phyloP scores from a whole-genome alignment of 1,284 basidiomycete species.

The Retiboletus fuscus region DNA sequence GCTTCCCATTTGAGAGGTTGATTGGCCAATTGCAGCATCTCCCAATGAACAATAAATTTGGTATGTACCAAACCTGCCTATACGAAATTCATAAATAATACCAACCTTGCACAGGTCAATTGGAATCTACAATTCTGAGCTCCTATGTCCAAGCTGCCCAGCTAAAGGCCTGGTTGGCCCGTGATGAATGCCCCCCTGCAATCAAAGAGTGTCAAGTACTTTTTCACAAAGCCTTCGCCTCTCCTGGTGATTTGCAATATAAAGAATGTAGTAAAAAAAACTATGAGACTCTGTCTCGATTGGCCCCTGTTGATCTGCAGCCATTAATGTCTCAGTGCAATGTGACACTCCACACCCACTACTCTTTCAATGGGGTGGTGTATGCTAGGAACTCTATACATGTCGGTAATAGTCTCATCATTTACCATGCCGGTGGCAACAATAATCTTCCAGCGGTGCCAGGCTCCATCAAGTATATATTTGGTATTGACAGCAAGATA shows the following conservation, averaged over 20 bases:
- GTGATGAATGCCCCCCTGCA: constrained; percentile 6
- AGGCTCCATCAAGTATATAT: constrained; percentile 28
- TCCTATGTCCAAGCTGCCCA: constrained; percentile 16
- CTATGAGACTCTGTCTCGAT: neutral
- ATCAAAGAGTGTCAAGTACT: constrained; percentile 21
- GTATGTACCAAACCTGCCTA: neutral
- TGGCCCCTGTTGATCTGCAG: constrained; percentile 4
- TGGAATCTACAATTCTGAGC: constrained; percentile 14
- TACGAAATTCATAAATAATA: neutral
- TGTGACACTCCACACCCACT: constrained; percentile 1
- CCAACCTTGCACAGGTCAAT: constrained; percentile 11
- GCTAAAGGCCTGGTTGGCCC: constrained; percentile 16
- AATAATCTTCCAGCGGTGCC: neutral
- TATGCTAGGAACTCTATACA: constrained; percentile 15
- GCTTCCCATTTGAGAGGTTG: constrained; percentile 24
- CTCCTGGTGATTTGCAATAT: neutral
- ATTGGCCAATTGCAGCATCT: constrained; percentile 29
- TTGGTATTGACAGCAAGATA: constrained; percentile 11
- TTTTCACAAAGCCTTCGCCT: constrained; percentile 14
- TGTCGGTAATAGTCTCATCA: constrained; percentile 20
- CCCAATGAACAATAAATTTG: constrained; percentile 28
- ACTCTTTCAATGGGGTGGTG: neutral
- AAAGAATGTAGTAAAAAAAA: neutral
- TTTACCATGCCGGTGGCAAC: constrained; percentile 2
- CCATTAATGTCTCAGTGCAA: neutral